These are phyloP conservation scores for Cucumis variabilis DNA, from an alignment of 331 rosid species.

Conservation along the genomic window DNA sequence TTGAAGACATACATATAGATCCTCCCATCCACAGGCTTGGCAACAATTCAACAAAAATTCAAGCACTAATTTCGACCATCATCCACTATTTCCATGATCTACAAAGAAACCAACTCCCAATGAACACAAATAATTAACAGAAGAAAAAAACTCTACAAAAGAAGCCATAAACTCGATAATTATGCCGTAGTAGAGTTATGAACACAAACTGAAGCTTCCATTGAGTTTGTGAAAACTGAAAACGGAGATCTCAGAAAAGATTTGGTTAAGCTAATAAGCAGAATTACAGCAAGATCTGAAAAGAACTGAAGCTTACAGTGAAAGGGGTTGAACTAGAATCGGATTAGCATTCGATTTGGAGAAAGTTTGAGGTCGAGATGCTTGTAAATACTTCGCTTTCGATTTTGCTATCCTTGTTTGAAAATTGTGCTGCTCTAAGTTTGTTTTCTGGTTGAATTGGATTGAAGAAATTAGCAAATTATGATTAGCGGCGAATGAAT, in stretches of 20 bases:
- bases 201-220: neutral
- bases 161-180: neutral
- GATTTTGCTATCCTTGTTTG: neutral
- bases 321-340: neutral
- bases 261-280: neutral
- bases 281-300: conserved; percentile 4
- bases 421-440: neutral
- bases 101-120: neutral
- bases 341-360: conserved; percentile 1
- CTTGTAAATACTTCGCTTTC: neutral
- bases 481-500: neutral
- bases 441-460: neutral
- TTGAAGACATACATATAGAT: neutral
- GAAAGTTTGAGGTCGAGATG: conserved; percentile 8
- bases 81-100: conserved; percentile 3
- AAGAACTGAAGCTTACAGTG: conserved; percentile 9
- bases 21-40: neutral
- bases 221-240: neutral
- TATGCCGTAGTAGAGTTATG: neutral
- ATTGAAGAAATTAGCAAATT: neutral
- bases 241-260: neutral
- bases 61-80: neutral
- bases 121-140: neutral
- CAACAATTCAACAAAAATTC: neutral
- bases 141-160: neutral